A percentile compares a stretch with the other conserved stretches of the same genome.
phyloP scores from a whole-genome alignment of 2,329 filamentous ascomycete genomes.

The Clonostachys byssicola region DNA sequence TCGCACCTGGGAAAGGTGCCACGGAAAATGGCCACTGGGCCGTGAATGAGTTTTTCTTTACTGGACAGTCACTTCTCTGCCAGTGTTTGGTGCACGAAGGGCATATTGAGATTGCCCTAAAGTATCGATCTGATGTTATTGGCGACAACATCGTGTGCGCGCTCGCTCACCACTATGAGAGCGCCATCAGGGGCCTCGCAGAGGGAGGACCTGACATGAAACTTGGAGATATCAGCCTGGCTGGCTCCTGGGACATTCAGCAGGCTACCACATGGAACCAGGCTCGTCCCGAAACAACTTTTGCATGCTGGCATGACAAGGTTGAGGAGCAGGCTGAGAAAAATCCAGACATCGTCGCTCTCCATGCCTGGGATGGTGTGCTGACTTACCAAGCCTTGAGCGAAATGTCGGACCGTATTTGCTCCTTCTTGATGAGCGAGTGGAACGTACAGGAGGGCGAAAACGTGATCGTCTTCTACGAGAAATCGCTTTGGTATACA shows the following conservation, averaged over 20 bases:
- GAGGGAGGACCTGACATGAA: not conserved
- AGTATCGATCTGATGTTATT: not conserved
- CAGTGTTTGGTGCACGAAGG: too few species aligned
- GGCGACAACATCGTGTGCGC: not conserved
- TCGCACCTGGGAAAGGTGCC: too few species aligned
- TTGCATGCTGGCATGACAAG: not conserved
- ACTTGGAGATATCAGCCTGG: not conserved
- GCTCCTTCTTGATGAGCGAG: slow-evolving; percentile 3
- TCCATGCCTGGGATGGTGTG: slow-evolving; percentile 35
- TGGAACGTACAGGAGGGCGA: slow-evolving; percentile 10
- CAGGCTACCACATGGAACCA: slow-evolving; percentile 3
- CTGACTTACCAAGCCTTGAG: slow-evolving; percentile 1
- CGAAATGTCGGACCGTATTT: not conserved
- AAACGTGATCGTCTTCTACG: slow-evolving; percentile 1
- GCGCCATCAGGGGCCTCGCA: not conserved
- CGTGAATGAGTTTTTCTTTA: too few species aligned
- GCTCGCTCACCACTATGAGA: not conserved
- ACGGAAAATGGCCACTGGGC: too few species aligned
- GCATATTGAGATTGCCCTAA: not conserved
- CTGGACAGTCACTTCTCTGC: too few species aligned
- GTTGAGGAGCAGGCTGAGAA: not conserved
- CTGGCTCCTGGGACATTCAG: not conserved
- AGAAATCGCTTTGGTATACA: slow-evolving; percentile 2
- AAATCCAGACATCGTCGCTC: slow-evolving; percentile 23
- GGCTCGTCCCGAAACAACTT: too few species aligned